Percentiles rank a stretch among this genome's conserved stretches.
phyloP scores from a whole-genome alignment of 2,329 filamentous ascomycete genomes.

The Aurifilum marmelostoma region DNA sequence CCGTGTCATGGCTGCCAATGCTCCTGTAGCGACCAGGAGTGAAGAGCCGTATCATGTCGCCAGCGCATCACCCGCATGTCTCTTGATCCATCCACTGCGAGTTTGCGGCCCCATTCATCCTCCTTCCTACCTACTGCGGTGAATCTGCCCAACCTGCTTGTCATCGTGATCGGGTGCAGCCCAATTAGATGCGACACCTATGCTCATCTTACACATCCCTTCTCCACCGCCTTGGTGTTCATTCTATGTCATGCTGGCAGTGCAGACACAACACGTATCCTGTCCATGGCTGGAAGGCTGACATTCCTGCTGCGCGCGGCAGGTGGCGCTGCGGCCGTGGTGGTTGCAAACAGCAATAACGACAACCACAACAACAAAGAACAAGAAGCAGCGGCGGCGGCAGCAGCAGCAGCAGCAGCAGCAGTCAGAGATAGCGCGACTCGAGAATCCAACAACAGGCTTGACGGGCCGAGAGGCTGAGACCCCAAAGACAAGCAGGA shows the following conservation, averaged over 20 bases:
- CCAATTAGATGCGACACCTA: constrained; percentile 5
- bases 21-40: not conserved
- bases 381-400: not conserved
- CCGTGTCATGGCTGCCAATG: not conserved
- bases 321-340: not conserved
- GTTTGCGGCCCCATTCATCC: constrained; percentile 2
- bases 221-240: not conserved
- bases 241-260: not conserved
- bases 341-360: not conserved
- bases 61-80: not conserved
- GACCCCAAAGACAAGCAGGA: constrained; percentile 1
- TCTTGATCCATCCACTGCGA: not conserved
- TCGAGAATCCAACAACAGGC: constrained; percentile 12
- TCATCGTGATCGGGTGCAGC: constrained; percentile 1
- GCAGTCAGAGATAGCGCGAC: not conserved
- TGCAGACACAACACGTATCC: not conserved
- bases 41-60: not conserved
- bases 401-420: no score
- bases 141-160: not conserved
- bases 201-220: not conserved
- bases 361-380: not conserved
- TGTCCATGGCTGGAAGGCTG: not conserved
- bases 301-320: constrained; percentile 15
- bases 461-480: constrained; percentile 18
- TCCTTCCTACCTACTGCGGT: not conserved